Evolutionary conservation across 208 protist species (phyloP), one percentile per base, ranked within the genome.

Genomic region (Acanthamoeba triangularis): DNA sequence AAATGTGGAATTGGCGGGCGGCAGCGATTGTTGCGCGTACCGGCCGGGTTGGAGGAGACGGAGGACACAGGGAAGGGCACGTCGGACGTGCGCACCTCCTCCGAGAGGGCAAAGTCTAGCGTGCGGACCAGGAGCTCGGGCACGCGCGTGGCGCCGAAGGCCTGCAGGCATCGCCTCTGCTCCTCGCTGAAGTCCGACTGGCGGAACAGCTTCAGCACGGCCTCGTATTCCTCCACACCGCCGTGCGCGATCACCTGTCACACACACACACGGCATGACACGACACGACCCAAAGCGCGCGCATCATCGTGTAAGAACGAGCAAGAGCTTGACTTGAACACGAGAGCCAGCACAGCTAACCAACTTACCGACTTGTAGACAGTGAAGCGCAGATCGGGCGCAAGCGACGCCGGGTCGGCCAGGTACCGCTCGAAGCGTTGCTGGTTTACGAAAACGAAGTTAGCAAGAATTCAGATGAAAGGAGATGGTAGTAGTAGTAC

Each of bases 11-110:
- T 23, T 7, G 16, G 65, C 25, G 65, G 33, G 65, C 65, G 11
- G 25, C 25, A 23, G 25, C 65, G 33, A 3, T 23, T 2, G 65
- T 13, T 74, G 33, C 25, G 11, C 52, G 63, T 90, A 49, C 47
- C 37, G 67, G 30, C 18, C 0, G 80, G 25, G 30, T 16, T 92
- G 41, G 44, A 23, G 54, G 72, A 69, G 20, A 94, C 54, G 28
- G 65, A 18, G 13, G 91, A 1, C 2, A 84, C 6, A 11, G 37
- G 37, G 47, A 96, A 84, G 33, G 72, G 78, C 13, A 69, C 65
- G 69, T 96, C 96, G 63, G 96, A 87, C 5, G 67, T 52, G 35
- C 92, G 92, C n/a, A 97, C 96, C 44, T 94, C 69, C 28, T 72
- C 49, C 5, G 95, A 95, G 1, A 96, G 28, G 14, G 95, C 85